Percentiles rank a stretch among this genome's conserved stretches.
These are phyloP conservation scores for Wolfiporia cocos DNA, from an alignment of 1,284 basidiomycete species.

Conservation along the genomic window DNA sequence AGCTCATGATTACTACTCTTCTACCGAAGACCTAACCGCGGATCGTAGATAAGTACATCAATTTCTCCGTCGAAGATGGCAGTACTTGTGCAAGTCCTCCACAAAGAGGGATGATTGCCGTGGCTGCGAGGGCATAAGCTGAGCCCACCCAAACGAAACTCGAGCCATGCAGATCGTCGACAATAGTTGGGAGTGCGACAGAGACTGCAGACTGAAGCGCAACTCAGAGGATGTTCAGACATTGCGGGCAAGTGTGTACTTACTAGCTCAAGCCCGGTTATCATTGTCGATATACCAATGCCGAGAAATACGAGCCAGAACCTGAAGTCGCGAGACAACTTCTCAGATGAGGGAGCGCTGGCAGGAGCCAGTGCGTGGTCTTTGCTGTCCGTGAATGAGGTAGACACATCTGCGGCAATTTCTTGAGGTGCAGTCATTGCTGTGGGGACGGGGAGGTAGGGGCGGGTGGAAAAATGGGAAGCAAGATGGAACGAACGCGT, in stretches of 20 bases:
- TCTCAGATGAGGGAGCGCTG: no score
- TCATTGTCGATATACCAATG: neutral
- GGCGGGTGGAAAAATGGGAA: no score
- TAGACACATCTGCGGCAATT: no score
- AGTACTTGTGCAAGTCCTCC: slow-evolving; percentile 20
- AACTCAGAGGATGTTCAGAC: neutral
- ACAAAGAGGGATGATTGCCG: slow-evolving; percentile 22
- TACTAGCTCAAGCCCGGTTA: slow-evolving; percentile 4
- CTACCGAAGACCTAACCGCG: slow-evolving; percentile 11
- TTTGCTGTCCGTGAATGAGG: no score
- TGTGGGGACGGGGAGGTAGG: no score
- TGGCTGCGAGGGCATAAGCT: slow-evolving; percentile 23
- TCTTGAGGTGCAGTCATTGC: no score
- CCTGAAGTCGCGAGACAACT: neutral
- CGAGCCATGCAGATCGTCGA: slow-evolving; percentile 12
- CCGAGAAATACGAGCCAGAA: slow-evolving; percentile 5
- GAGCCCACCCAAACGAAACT: slow-evolving; percentile 24
- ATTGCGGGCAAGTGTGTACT: neutral
- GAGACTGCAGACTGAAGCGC: slow-evolving; percentile 11
- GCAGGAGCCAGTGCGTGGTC: no score
- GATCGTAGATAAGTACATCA: neutral
- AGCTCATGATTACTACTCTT: slow-evolving; percentile 8
- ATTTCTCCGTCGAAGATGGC: neutral
- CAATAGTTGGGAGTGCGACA: slow-evolving; percentile 15
- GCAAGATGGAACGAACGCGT: no score